These are phyloP conservation scores for Tylopilus intermedius DNA, from an alignment of 768 basidiomycete species.

Conservation along the genomic window DNA sequence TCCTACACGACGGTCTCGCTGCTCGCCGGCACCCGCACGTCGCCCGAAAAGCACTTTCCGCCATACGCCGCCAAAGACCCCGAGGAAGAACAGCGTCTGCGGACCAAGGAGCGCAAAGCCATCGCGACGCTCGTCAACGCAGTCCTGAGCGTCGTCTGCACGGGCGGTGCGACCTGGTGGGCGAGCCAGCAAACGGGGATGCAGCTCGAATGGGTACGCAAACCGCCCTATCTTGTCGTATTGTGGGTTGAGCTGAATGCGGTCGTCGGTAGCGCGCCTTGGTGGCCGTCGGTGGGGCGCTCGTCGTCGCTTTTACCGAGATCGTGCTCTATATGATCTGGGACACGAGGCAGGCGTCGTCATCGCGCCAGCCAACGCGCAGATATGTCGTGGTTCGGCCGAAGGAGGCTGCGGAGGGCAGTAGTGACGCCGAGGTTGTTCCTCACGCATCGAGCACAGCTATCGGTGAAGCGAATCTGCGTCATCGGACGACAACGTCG, in stretches of 20 bases:
- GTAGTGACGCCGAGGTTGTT: not conserved
- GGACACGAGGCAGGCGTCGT: slow-evolving; percentile 45
- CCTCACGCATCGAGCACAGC: slow-evolving; percentile 22
- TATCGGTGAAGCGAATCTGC: slow-evolving; percentile 13
- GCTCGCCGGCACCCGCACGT: slow-evolving; percentile 74
- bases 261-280: slow-evolving; percentile 46
- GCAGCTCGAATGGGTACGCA: slow-evolving; percentile 72
- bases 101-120: slow-evolving; percentile 53
- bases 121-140: slow-evolving; percentile 70
- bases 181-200: slow-evolving; percentile 59
- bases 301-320: slow-evolving; percentile 69
- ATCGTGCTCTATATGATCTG: slow-evolving; percentile 68
- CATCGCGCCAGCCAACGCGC: slow-evolving; percentile 5
- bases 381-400: not conserved
- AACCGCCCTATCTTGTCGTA: not conserved
- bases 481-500: slow-evolving; percentile 14
- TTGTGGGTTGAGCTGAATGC: slow-evolving; percentile 6
- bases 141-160: slow-evolving; percentile 60
- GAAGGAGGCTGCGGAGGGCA: slow-evolving; percentile 8
- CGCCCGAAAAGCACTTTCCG: slow-evolving; percentile 69
- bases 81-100: slow-evolving; percentile 43
- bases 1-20: slow-evolving; percentile 69
- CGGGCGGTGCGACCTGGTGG: slow-evolving; percentile 70
- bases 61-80: slow-evolving; percentile 42
- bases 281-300: slow-evolving; percentile 53